Base-by-base conservation (phyloP, 2,329 filamentous ascomycete genomes). In the Lachnellula hyalina region DNA sequence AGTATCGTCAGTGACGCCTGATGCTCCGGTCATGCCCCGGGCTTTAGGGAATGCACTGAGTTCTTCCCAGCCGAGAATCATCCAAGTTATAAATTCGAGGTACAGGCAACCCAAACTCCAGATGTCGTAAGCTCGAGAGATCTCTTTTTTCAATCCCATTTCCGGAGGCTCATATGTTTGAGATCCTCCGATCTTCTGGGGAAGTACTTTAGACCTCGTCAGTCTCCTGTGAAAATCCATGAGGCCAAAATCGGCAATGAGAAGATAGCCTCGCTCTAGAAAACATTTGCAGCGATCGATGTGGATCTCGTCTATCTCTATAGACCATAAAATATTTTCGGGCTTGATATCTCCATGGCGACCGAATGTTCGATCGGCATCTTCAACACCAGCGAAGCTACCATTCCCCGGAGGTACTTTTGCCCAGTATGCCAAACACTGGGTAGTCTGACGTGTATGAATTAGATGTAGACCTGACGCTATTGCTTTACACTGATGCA, bases 311-410 rank as follows among this genome's bases (percentile, higher is more conserved):
- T 40, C 48, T 25, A 59, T 15, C 4, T 46, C 36, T 0, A 48
- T 17, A 32, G 67, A 72, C 57, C 64, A 66, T 0, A 73, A 60
- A 6, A 74, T 71, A 25, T 74, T 73, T 6, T 67, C 67, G 0
- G 71, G 68, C 15, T 73, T 74, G 7, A 74, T 61, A 46, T 74
- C 71, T 0, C 72, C 71, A 47, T 74, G 71, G 1, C 70, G 64
- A 12, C 70, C 71, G 45, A 62, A 71, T 0, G 51, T 35, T 0
- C 57, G 17, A 51, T 61, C 45, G 49, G 49, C 46, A 40, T 46
- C 32, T n/a, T 56, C 42, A 5, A 14, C 23, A 17, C 34, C 17
- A 8, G 19, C 25, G 2, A 17, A n/a, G 8, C 7, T 15, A 11
- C 12, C 15, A 7, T 47, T 40, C 1, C 9, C 17, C 19, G 12